Base-by-base conservation (phyloP, 805 yeast genomes). In the Pichia ethanolica region DNA sequence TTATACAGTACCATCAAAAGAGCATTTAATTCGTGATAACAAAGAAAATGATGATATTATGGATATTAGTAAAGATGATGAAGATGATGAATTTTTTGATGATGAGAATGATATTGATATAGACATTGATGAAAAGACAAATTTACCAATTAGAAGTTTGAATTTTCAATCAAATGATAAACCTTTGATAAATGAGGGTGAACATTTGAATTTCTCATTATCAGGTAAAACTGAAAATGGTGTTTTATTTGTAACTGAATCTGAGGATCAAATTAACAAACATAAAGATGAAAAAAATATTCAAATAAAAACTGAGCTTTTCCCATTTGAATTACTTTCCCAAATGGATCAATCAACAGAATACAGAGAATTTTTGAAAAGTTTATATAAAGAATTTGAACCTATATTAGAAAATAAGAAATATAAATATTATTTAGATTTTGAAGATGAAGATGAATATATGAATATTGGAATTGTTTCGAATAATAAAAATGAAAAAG, bases 321-420 rank as follows among this genome's bases (percentile, higher is more conserved):
- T 67, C 49, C 73, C 77, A 4, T 73, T 75, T 28, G 61, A 59
- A 4, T 49, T 67, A 9, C 54, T 63, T 1, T 56, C 62, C n/a
- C 63, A 69, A 25, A 64, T 71, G 28, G 75, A 70, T 39, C 66
- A 69, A 32, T 69, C 78, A 1, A 57, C 59, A 7, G 66, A 66
- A 26, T 82, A 75, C 56, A 58, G 67, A 3, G 61, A 71, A 10
- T 84, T 78, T 54, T 71, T 80, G 38, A 73, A 74, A 32, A 61
- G 70, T 9, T 56, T 79, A 12, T 85, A 75, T 62, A 77, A 77
- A 52, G 67, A 74, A 3, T 74, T 82, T 53, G 81, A 81, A 54
- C 67, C 71, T 2, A 55, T 78, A 28, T 73, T 78, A 14, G 68
- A 70, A n/a, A 70, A 74, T 49, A 68, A 68, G 45, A 54, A 65